These are phyloP conservation scores for Geosmithia flava DNA, from an alignment of 2,329 filamentous ascomycete genomes.

Conservation along the genomic window DNA sequence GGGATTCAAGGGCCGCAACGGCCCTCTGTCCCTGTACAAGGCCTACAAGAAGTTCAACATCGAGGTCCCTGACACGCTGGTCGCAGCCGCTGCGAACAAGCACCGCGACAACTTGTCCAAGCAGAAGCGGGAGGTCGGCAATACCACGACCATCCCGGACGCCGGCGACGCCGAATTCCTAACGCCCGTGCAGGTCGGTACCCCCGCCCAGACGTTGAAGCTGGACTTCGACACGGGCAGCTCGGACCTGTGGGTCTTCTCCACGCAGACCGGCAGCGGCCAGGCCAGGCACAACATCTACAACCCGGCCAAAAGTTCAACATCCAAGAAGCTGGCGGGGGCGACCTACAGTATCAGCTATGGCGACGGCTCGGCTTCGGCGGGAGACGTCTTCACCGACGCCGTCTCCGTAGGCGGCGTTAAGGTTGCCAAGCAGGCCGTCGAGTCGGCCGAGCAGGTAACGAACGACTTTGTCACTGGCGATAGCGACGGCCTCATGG, in stretches of 20 bases:
- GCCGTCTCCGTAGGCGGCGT: conserved; percentile 49
- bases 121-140: too few relatives aligned
- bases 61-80: too few relatives aligned
- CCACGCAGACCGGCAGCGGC: conserved; percentile 35
- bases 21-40: too few relatives aligned
- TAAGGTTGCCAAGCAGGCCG: conserved; percentile 46
- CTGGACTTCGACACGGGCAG: conserved; percentile 58
- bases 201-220: conserved; percentile 40
- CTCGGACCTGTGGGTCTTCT: conserved; percentile 43
- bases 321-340: conserved; percentile 25
- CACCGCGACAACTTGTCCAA: too few relatives aligned
- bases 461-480: conserved; percentile 29
- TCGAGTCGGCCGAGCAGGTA: conserved; percentile 50
- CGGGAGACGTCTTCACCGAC: conserved; percentile 54
- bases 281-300: conserved; percentile 43
- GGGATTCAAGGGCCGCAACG: too few relatives aligned
- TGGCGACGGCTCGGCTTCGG: conserved; percentile 51
- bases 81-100: too few relatives aligned
- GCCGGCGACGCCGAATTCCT: conserved; percentile 41
- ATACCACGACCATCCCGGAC: too few relatives aligned
- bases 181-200: conserved; percentile 51
- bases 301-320: conserved; percentile 29
- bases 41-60: too few relatives aligned
- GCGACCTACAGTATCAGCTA: conserved; percentile 48
- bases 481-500: conserved; percentile 22